These are phyloP conservation scores for Dactylorhiza incarnata DNA, from an alignment of 106 monocot species.

Conservation along the genomic window DNA sequence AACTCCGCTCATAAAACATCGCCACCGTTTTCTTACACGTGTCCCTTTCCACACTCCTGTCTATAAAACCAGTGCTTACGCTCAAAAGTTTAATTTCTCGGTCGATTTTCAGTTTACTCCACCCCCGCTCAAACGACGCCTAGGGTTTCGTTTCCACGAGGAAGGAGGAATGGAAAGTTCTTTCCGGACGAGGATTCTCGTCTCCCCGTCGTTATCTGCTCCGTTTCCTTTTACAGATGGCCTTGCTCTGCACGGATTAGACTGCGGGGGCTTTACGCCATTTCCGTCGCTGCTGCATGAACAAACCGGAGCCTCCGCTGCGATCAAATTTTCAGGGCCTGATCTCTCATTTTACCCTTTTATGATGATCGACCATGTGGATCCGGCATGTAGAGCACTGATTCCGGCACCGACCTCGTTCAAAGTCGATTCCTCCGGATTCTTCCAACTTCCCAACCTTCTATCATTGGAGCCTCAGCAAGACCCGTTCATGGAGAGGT, in stretches of 20 bases:
- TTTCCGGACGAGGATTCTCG: slow-evolving; percentile 6
- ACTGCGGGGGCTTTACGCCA: not conserved
- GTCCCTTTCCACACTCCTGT: not conserved
- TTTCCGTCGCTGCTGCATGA: slow-evolving; percentile 2
- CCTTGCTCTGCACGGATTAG: not conserved
- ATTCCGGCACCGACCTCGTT: not conserved
- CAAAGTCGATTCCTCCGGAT: not conserved
- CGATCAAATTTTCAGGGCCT: not conserved
- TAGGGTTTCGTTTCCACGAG: not conserved
- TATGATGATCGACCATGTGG: not conserved
- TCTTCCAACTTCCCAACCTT: slow-evolving; percentile 7
- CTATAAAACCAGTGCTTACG: not conserved
- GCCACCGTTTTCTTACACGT: not conserved
- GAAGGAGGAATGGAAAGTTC: slow-evolving; percentile 1
- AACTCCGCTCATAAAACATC: not conserved
- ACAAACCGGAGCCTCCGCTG: not conserved
- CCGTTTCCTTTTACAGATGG: slow-evolving; percentile 1
- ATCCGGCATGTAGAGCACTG: not conserved
- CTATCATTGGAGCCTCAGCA: not conserved
- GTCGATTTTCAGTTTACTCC: not conserved
- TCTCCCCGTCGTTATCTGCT: slow-evolving; percentile 1
- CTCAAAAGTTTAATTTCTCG: not conserved
- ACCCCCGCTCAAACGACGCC: not conserved
- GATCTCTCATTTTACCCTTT: not conserved
- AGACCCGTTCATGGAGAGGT: not conserved